Percentiles rank a stretch among this genome's conserved stretches.
phyloP scores from a whole-genome alignment of 768 basidiomycete genomes.

The Pholiota microspora region DNA sequence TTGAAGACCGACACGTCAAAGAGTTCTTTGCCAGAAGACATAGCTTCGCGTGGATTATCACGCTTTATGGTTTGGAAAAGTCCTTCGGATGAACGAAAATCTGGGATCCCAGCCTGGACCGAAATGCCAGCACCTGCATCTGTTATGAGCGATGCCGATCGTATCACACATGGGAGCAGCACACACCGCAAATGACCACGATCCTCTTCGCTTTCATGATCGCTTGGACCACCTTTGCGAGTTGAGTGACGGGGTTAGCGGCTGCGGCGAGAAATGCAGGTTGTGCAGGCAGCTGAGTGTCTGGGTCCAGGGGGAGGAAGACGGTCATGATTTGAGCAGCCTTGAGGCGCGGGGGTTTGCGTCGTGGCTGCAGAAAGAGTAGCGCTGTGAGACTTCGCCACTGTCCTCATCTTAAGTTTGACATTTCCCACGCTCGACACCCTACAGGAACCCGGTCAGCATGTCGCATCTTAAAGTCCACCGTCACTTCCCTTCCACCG shows the following conservation, averaged over 20 bases:
- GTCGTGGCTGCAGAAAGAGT: conserved; percentile 13
- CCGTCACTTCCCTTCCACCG: not conserved
- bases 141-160: conserved; percentile 7
- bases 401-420: conserved; percentile 1
- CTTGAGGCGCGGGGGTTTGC: conserved; percentile 12
- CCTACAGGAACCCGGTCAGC: not conserved
- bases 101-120: conserved; percentile 85
- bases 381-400: conserved; percentile 5
- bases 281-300: conserved; percentile 42
- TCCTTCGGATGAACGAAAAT: conserved; percentile 81
- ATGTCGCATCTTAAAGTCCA: not conserved
- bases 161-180: conserved; percentile 2
- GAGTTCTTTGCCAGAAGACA: conserved; percentile 80
- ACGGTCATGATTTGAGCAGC: conserved; percentile 48
- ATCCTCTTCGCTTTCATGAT: conserved; percentile 79
- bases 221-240: conserved; percentile 56
- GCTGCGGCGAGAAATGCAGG: conserved; percentile 57
- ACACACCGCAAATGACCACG: conserved; percentile 84
- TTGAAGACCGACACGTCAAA: conserved; percentile 91
- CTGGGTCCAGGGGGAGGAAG: conserved; percentile 56
- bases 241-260: conserved; percentile 42
- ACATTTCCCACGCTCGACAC: conserved; percentile 6
- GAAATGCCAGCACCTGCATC: conserved; percentile 82
- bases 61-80: conserved; percentile 76
- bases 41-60: conserved; percentile 69